Evolutionary conservation across 2,329 filamentous ascomycete genomes (phyloP), one percentile per base, ranked within the genome.

Genomic region (Emericellopsis cladophorae): DNA sequence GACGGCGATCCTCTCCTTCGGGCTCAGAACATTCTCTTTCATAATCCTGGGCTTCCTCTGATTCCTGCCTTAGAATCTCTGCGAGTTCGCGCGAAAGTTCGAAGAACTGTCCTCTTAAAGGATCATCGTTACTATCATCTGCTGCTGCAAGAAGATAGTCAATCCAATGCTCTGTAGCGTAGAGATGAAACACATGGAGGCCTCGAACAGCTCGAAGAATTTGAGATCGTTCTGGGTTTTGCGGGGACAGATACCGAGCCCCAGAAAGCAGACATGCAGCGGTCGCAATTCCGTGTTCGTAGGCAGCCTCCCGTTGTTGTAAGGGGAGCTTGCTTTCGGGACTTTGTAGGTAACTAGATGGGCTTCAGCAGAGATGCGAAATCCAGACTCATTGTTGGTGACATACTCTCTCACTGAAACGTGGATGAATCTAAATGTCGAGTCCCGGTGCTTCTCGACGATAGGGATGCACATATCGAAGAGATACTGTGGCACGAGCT

Each of bases 341-440:
- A 34, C 14, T n/a, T 14, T 34, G 32, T 15, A 34, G 32, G 14
- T 34, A 34, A 15, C 14, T 26, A 26, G 24, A 26, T 26, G 32
- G 16, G 32, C 32, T 15, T 41, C 32, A 24, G 32, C 18, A 11
- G 34, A 47, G 24, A 22, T 44, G 44, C 5, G 41, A 44, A 23
- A 5, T 4, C 2, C 9, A 23, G 37, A 26, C 24, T 10, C 12
- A 14, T 34, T n/a, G 14, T 15, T 15, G 6, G 32, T 21, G 5
- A 37, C 39, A 36, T 44, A 57, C 55, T 55, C 51, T 36, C 52
- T 52, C 0, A 57, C 49, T 0, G 53, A 56, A 1, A 50, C 40
- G 39, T 58, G 54, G 6, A 57, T 51, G 35, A 57, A 55, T 0
- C 42, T 34, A 8, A 54, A 40, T 2, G 50, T 53, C 0, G 48